Percentiles rank a stretch among this genome's conserved stretches.
These are phyloP conservation scores for Phaffia australis DNA, from an alignment of 768 basidiomycete species.

Conservation along the genomic window DNA sequence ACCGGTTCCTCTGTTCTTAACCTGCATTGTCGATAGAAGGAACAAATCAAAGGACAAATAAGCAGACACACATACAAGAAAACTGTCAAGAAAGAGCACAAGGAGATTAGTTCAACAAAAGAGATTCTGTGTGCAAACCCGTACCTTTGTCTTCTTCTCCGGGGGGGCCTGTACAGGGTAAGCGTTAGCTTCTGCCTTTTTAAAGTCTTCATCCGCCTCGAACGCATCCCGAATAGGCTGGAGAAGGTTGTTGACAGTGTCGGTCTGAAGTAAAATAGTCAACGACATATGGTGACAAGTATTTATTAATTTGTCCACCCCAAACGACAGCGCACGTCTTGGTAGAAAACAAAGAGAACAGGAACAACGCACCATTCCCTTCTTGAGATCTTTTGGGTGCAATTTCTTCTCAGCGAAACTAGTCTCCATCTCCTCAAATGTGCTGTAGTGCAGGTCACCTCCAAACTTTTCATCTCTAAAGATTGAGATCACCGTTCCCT, in stretches of 20 bases:
- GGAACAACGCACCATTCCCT: constrained; percentile 44
- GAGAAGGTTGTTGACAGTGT: constrained; percentile 61
- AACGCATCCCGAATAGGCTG: constrained; percentile 72
- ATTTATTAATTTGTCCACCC: too few species aligned
- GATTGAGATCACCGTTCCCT: constrained; percentile 71
- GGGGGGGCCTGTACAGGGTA: constrained; percentile 48
- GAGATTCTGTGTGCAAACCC: background rate
- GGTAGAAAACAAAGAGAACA: background rate
- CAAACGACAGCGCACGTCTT: too few species aligned
- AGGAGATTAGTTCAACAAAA: too few species aligned
- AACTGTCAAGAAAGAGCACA: too few species aligned
- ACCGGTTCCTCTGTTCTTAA: too few species aligned
- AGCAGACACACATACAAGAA: too few species aligned
- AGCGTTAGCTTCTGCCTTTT: constrained; percentile 60
- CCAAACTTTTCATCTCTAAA: constrained; percentile 68
- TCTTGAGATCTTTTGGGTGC: constrained; percentile 85
- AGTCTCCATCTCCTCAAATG: constrained; percentile 54
- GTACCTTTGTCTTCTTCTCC: constrained; percentile 31
- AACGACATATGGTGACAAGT: too few species aligned
- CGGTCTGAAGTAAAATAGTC: constrained; percentile 32
- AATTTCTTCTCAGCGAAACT: constrained; percentile 67
- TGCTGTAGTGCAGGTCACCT: constrained; percentile 51
- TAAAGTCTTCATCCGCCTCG: constrained; percentile 67
- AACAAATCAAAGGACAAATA: too few species aligned
- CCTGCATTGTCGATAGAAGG: too few species aligned